Base-by-base conservation (phyloP, 108 stramenopile genomes). In the Cyclostephanos tholiformis region DNA sequence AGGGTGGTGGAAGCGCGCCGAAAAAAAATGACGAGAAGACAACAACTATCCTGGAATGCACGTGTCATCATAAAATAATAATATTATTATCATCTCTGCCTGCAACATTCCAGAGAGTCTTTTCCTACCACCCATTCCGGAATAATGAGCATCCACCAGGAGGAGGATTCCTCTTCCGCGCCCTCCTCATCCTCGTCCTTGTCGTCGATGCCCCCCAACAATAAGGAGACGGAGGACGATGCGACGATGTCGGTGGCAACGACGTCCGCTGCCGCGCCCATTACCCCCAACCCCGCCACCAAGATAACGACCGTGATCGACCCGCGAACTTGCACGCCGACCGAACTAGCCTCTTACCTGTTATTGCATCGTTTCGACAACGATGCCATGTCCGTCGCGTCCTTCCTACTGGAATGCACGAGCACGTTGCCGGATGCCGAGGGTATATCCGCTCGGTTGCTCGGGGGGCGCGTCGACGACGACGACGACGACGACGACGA, bases 391-490 rank as follows among this genome's bases (percentile, higher is more conserved):
- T 84, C 63, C 19, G 69, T 69, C 32, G 80, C 75, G 26, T 63
- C 76, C 11, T 85, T 75, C 52, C 53, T 85, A 6, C 53, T 85
- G 20, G 66, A 71, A 44, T 79, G 70, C 39, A 76, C 77, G 36
- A 27, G 64, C 2, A 23, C 75, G 7, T 71, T 85, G 20, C 85
- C 85, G 20, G 76, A 82, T 51, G 79, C 78, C 5, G 82, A 76
- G 69, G 75, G 76, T 56, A 65, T 81, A 23, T 75, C 77, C 23
- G 82, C 72, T 10, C 67, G 61, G n/a, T 43, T 87, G 9, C 20
- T 83, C 11, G 79, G 74, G 30, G 74, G 63, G 26, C 71, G 36
- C 23, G 65, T 58, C 22, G 65, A 66, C 22, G 63, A 72, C 16
- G 65, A 76, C 20, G 36, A 30, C 56, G 56, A 32, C 58, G 19